These are phyloP conservation scores for Paramecium octaurelia DNA, from an alignment of 73 alveolate genomes.

Conservation along the genomic window DNA sequence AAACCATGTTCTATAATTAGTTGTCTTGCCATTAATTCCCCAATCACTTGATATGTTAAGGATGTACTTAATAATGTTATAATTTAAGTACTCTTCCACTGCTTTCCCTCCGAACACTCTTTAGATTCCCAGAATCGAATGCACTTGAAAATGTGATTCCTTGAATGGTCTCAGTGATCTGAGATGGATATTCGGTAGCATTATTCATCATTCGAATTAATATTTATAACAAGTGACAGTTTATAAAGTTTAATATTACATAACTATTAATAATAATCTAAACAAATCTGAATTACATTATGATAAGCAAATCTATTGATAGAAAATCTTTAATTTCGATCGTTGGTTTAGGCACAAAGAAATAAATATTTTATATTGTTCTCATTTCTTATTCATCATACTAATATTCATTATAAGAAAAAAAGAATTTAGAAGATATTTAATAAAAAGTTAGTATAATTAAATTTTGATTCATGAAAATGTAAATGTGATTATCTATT, in stretches of 20 bases:
- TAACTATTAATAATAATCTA: not conserved
- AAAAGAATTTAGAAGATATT: too few relatives aligned
- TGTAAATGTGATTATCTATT: too few relatives aligned
- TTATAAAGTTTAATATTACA: not conserved
- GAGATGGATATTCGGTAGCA: constrained; percentile 32
- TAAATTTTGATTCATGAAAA: too few relatives aligned
- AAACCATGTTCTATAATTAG: constrained; percentile 80
- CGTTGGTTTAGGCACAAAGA: too few relatives aligned
- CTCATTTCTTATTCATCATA: too few relatives aligned
- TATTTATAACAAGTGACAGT: not conserved
- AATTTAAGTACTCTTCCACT: not conserved
- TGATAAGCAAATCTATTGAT: not conserved
- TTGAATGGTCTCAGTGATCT: constrained; percentile 19
- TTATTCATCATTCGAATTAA: not conserved
- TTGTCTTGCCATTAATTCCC: constrained; percentile 31
- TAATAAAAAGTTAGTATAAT: too few relatives aligned
- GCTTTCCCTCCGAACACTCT: constrained; percentile 17
- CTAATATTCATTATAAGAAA: too few relatives aligned
- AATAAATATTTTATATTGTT: too few relatives aligned
- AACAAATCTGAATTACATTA: not conserved
- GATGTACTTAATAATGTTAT: not conserved
- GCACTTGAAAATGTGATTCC: constrained; percentile 38
- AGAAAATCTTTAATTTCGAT: too few relatives aligned
- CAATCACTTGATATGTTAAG: constrained; percentile 40
- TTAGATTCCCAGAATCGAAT: constrained; percentile 58